Base-by-base conservation (phyloP, 148 eudicot genomes). In the Arctostaphylos glauca region DNA sequence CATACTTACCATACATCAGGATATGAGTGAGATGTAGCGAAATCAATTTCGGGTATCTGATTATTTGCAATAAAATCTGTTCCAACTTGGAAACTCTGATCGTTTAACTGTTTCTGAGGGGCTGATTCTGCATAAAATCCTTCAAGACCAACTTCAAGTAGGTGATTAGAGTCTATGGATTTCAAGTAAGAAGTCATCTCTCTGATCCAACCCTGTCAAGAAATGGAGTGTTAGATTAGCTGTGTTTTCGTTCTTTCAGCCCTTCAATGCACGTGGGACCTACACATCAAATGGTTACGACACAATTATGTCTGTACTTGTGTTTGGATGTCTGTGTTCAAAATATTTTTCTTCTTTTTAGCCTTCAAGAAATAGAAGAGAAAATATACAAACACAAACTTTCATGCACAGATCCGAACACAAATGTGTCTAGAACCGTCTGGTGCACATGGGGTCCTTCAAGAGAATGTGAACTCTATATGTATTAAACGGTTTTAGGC, bases 161-260 rank as follows among this genome's bases (percentile, higher is more conserved):
- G 74, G 72, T 93, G 97, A 50, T 84, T 90, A 6, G 49, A 16
- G 80, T 93, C 95, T 43, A 93, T 80, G n/a, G 97, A 92, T 81
- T 93, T 93, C 83, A 92, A 59, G 81, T 88, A 93, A 3, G 87
- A 50, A 59, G 93, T 94, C 92, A 93, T 93, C 62, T 93, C 96
- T 46, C 64, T 73, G 25, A 93, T 87, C 96, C 94, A 93, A 60
- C 31, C 81, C 92, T 92, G 87, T n/a, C 47, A 71, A 15, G 77
- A 66, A 25, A n/a, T 15, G 10, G 38, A 62, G 9, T 50, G 52
- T 16, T 67, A 72, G 13, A 78, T 31, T 2, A 21, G 48, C 48
- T 7, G 10, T 5, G 41, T 75, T 50, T 49, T 19, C 19, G 0
- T 74, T 47, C 25, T 31, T 31, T 31, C 38, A 31, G 38, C 38